A percentile compares a stretch with the other conserved stretches of the same genome.
phyloP scores from a whole-genome alignment of 2,329 filamentous ascomycete genomes.

The Microdochium nivale region DNA sequence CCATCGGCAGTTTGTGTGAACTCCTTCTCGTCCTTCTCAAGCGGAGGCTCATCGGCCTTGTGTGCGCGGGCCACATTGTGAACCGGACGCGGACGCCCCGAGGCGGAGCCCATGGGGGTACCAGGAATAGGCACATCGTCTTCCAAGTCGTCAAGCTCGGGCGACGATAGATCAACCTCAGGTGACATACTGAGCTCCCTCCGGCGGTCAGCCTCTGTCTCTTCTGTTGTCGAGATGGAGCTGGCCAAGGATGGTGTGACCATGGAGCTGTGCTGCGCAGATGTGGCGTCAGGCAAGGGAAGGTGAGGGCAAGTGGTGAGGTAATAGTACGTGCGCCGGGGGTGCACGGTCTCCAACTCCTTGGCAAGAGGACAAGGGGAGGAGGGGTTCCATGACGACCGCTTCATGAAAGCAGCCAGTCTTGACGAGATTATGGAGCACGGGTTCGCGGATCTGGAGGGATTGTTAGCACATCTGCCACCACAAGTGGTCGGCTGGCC shows the following conservation, averaged over 20 bases:
- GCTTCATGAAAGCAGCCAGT: slow-evolving; percentile 81
- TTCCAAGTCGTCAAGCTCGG: slow-evolving; percentile 71
- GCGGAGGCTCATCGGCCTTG: slow-evolving; percentile 73
- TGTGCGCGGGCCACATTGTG: slow-evolving; percentile 45
- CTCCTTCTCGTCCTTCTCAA: slow-evolving; percentile 92
- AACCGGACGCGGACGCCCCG: slow-evolving; percentile 22
- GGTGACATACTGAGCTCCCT: slow-evolving; percentile 79
- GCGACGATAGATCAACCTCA: slow-evolving; percentile 82
- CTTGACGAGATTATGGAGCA: slow-evolving; percentile 92
- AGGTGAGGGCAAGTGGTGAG: slow-evolving; percentile 82
- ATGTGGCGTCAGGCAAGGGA: slow-evolving; percentile 55
- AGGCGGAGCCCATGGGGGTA: slow-evolving; percentile 51
- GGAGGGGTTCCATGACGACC: slow-evolving; percentile 67
- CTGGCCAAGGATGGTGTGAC: slow-evolving; percentile 38
- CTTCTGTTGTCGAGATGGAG: slow-evolving; percentile 59
- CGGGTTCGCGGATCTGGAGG: slow-evolving; percentile 79
- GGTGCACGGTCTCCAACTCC: slow-evolving; percentile 85
- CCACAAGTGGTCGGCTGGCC: slow-evolving; percentile 2
- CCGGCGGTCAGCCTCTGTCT: slow-evolving; percentile 57
- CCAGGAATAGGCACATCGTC: slow-evolving; percentile 50
- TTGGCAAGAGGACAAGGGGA: slow-evolving; percentile 85
- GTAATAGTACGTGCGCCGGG: slow-evolving; percentile 93
- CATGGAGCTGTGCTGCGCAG: neutral
- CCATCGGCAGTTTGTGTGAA: slow-evolving; percentile 93
- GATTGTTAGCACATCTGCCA: slow-evolving; percentile 10